These are phyloP conservation scores for Eucalyptus lansdowneana DNA, from an alignment of 345 rosid species.

Conservation along the genomic window DNA sequence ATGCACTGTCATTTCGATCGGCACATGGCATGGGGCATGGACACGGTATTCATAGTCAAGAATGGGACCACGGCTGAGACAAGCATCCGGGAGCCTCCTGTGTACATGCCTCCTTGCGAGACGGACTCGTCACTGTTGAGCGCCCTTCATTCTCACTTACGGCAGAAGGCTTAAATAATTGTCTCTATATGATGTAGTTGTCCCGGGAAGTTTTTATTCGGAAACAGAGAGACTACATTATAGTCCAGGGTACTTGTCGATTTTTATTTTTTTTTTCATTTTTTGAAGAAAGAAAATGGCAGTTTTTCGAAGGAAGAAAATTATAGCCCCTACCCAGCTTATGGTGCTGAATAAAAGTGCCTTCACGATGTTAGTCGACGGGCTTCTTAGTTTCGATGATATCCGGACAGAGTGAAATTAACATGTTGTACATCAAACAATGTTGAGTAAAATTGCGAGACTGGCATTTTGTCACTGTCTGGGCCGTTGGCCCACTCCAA, in stretches of 20 bases:
- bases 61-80: constrained; percentile 2
- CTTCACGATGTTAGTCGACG: neutral
- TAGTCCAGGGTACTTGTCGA: neutral
- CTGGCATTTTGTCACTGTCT: neutral
- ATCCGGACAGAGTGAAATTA: neutral
- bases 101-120: constrained; percentile 26
- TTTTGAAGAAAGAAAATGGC: neutral
- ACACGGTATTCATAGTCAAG: constrained; percentile 15
- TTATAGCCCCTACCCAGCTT: neutral
- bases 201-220: neutral
- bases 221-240: neutral
- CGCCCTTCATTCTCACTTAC: neutral
- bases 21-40: constrained; percentile 37
- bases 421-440: neutral
- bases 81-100: constrained; percentile 16
- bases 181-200: neutral
- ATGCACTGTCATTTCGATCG: constrained; percentile 37
- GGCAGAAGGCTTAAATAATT: neutral
- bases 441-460: neutral
- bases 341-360: neutral
- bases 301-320: neutral
- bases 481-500: neutral
- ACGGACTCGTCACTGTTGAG: neutral
- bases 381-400: neutral
- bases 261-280: neutral